phyloP scores from a whole-genome alignment of 192 early-diverging fungal species.

The Lobosporangium transversale region DNA sequence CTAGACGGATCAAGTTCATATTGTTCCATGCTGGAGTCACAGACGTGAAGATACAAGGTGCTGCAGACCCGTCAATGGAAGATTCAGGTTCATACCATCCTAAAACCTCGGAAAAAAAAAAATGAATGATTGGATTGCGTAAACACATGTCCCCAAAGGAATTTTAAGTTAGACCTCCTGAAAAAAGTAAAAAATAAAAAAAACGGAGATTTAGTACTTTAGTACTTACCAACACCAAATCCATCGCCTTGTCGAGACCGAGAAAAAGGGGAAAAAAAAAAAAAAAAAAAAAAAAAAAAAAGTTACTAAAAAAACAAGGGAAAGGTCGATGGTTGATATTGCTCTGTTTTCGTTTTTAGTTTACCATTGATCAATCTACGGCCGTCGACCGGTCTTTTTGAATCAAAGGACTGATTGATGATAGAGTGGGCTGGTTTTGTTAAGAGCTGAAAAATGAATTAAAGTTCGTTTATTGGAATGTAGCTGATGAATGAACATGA shows the following conservation, averaged over 20 bases:
- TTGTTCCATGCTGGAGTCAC: conserved; percentile 88
- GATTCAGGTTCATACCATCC: conserved; percentile 70
- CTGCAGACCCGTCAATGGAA: conserved; percentile 41
- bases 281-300: neutral
- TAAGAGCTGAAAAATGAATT: conserved; percentile 56
- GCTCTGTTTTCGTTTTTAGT: neutral
- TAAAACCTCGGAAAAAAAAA: neutral
- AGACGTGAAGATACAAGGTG: conserved; percentile 82
- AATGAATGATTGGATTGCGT: neutral
- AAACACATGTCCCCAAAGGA: neutral
- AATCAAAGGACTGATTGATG: conserved; percentile 82
- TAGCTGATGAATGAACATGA: conserved; percentile 3
- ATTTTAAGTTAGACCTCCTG: too few species aligned
- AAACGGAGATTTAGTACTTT: neutral
- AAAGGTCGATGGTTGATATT: neutral
- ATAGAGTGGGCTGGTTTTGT: conserved; percentile 82
- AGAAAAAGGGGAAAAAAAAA: neutral
- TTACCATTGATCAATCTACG: conserved; percentile 73
- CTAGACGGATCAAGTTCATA: conserved; percentile 74
- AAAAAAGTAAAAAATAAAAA: neutral
- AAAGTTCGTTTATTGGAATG: conserved; percentile 7
- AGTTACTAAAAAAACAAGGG: neutral
- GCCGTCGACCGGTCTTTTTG: conserved; percentile 69
- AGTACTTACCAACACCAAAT: conserved; percentile 76
- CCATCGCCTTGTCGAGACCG: conserved; percentile 66